phyloP scores from a whole-genome alignment of 2,329 filamentous ascomycete species.

The Colletotrichum sp. region DNA sequence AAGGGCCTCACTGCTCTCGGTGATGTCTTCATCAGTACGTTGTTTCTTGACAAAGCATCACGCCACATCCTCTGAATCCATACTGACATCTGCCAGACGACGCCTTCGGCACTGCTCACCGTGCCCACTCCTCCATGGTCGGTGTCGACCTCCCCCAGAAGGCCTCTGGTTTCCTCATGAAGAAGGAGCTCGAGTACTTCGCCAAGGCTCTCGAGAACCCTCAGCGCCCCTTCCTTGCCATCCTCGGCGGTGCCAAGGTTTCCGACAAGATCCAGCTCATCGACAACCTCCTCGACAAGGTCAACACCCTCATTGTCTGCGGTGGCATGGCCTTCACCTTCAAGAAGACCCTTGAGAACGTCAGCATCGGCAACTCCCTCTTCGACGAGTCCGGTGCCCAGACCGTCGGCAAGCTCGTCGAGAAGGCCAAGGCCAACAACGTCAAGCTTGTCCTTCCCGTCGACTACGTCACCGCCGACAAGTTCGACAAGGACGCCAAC shows the following conservation, averaged over 20 bases:
- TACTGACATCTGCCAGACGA: constrained; percentile 68
- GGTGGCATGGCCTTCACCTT: constrained; percentile 99
- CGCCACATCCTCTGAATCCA: not conserved
- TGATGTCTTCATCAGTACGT: constrained; percentile 94
- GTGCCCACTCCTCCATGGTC: constrained; percentile 99
- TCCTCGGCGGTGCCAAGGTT: constrained; percentile 97
- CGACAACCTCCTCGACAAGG: constrained; percentile 97
- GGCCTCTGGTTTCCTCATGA: constrained; percentile 97
- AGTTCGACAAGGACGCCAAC: constrained; percentile 86
- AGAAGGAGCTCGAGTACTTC: constrained; percentile 99
- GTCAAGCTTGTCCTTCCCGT: constrained; percentile 94
- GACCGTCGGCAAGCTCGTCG: constrained; percentile 84
- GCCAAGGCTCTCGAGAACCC: constrained; percentile 94
- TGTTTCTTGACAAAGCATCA: constrained; percentile 36
- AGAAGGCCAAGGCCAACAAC: constrained; percentile 96
- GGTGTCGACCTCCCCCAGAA: constrained; percentile 95
- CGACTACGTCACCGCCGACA: constrained; percentile 96
- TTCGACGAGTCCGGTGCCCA: constrained; percentile 95
- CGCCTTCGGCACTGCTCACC: constrained; percentile 97
- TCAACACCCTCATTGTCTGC: constrained; percentile 95
- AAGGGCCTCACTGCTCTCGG: constrained; percentile 93
- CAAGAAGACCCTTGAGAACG: constrained; percentile 95
- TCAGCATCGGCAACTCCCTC: constrained; percentile 88
- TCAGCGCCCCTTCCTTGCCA: constrained; percentile 95
- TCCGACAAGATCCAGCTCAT: constrained; percentile 99